These are phyloP conservation scores for Cyberlindnera euphorbiiphila DNA, from an alignment of 805 yeast species.

Conservation along the genomic window DNA sequence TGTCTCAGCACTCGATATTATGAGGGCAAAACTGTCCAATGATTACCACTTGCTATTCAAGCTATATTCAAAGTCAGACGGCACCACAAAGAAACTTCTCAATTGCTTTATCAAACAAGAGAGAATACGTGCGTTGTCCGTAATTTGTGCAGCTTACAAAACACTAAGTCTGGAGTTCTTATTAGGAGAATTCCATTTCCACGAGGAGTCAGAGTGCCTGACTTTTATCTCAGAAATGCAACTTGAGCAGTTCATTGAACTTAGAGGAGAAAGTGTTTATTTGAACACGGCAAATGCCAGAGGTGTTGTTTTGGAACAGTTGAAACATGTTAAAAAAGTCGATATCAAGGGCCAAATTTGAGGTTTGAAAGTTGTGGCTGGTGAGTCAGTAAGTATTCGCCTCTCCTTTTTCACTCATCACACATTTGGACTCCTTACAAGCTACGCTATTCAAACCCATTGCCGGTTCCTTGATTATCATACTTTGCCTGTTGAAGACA, in stretches of 20 bases:
- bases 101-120: constrained; percentile 54
- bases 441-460: no score
- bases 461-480: no score
- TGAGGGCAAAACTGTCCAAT: constrained; percentile 32
- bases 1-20: constrained; percentile 28
- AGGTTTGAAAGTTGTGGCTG: constrained; percentile 2
- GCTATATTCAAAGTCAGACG: constrained; percentile 36
- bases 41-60: constrained; percentile 54
- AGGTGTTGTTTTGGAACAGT: constrained; percentile 34
- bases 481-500: no score
- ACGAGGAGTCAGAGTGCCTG: constrained; percentile 33
- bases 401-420: not conserved
- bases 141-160: constrained; percentile 55
- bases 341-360: constrained; percentile 89
- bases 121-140: constrained; percentile 51
- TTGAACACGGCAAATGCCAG: constrained; percentile 35
- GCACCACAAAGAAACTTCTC: constrained; percentile 43
- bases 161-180: constrained; percentile 39
- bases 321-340: constrained; percentile 47
- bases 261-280: constrained; percentile 31
- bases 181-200: constrained; percentile 38
- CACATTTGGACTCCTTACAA: no score
- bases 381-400: constrained; percentile 1
- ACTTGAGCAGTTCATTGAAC: constrained; percentile 32
- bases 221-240: constrained; percentile 41